Conservation (phyloP, 2,329 filamentous ascomycete species). For the Colletotrichum viniferum region DNA sequence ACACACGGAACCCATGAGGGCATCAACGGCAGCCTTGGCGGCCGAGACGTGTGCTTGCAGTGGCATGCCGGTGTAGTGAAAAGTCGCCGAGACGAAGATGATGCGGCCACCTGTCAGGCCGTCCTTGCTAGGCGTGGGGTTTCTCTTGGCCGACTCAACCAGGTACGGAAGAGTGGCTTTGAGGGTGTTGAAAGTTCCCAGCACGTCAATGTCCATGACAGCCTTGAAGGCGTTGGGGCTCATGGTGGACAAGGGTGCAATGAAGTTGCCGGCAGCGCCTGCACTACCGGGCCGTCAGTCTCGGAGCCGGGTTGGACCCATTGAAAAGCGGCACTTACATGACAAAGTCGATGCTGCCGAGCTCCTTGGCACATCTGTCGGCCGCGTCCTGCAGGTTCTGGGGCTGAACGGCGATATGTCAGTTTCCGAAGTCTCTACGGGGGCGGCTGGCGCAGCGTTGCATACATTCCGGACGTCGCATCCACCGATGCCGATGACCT, state of each 20-base stretch:
- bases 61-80: constrained; percentile 87
- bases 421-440: not conserved
- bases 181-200: constrained; percentile 93
- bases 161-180: constrained; percentile 90
- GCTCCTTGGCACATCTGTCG: constrained; percentile 78
- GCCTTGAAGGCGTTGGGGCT: constrained; percentile 90
- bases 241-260: constrained; percentile 82
- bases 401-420: constrained; percentile 38
- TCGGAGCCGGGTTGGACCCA: not conserved
- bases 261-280: constrained; percentile 94
- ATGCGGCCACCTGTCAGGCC: constrained; percentile 80
- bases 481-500: constrained; percentile 85
- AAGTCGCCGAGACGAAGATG: constrained; percentile 86
- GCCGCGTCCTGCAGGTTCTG: constrained; percentile 75
- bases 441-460: constrained; percentile 11
- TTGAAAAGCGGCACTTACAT: constrained; percentile 65
- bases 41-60: constrained; percentile 90
- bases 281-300: constrained; percentile 59
- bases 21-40: constrained; percentile 90
- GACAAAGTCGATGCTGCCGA: constrained; percentile 89
- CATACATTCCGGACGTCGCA: constrained; percentile 76
- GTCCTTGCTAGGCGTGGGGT: constrained; percentile 62
- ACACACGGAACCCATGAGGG: constrained; percentile 77
- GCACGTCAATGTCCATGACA: constrained; percentile 94
- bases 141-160: constrained; percentile 71